Evolutionary conservation across 441 rosid species (phyloP), one percentile per base, ranked within the genome.

Genomic region (Adansonia gregorii): DNA sequence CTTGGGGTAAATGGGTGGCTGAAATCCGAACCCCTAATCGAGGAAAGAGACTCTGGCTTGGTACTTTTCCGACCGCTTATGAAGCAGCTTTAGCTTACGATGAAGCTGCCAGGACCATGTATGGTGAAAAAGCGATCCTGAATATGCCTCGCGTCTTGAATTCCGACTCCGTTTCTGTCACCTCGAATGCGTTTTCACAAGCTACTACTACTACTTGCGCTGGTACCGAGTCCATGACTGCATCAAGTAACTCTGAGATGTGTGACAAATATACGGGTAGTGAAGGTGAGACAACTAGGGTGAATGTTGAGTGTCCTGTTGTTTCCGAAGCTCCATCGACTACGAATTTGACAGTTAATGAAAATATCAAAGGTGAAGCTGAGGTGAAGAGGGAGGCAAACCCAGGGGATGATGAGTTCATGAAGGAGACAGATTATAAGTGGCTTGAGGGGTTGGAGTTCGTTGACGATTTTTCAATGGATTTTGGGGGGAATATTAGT

Each of bases 71-170:
- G 0, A 88, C 85, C 20, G 91, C 98, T 0, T 58, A 76, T 14
- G 88, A 94, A 19, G 98, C 97, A 56, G 98, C 98, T 3, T 61
- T 83, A 64, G 96, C 97, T 9, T 94, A 94, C 72, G 97, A 94
- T 52, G 87, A 87, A 22, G 98, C 98, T 55, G 98, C 98, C 0
- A 80, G 72, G 22, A 88, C 89, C 1, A 85, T 94, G 90, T 90
- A 91, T 41, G 97, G 97, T 20, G 55, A 83, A 3, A 74, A 14
- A 46, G 98, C 98, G 0, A 77, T 91, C 48, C 82, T 94, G 11
- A 94, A 94, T 72, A 77, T 85, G 66, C 92, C 93, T 0, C 78
- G 76, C 7, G 4, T 45, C 12, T 78, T 43, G 49, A 82, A 74
- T 43, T 75, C 78, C 9, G 75, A 76, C 49, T 80, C 78, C 0